Evolutionary conservation across 345 rosid genomes (phyloP), one percentile per base, ranked within the genome.

Genomic region (Barbarea vulgaris): DNA sequence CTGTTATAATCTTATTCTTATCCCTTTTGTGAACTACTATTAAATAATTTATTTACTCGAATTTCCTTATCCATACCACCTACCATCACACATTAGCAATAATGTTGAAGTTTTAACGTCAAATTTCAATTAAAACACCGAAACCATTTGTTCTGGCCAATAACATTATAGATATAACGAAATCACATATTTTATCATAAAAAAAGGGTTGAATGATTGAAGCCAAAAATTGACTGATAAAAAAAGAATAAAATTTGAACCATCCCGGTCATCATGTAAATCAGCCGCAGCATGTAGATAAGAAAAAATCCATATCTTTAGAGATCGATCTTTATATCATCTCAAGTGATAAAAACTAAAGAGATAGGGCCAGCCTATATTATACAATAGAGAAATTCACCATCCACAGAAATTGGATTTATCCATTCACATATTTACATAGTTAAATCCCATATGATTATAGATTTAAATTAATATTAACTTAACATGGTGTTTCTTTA

Each of bases 361-460:
- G 25, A 55, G 73, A 18, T 5, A 24, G 13, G 22, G 55, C 27
- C 53, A 68, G 3, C 4, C 17, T 54, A 68, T 41, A 68, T 41
- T 25, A 17, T 21, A 54, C 30, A 42, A 11, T 12, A 42, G 22
- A 58, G 10, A 60, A 11, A 48, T 34, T 48, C 60, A 71, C 18
- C 14, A 50, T 72, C 76, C 60, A 72, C 11, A 72, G 7, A 3
- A 50, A 51, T 19, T 73, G 46, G 36, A 52, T 28, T 28, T 28
- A 39, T 25, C 11, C 65, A 65, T 65, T 44, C 59, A 65, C 65
- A 65, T 66, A 44, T 34, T 17, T 67, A 56, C 56, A 65, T 42
- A 31, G 27, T 15, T 44, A 34, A 56, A 24, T 74, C 27, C 58
- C 24, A 27, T 46, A 27, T 24, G 51, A 44, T 25, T 10, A 25